These are phyloP conservation scores for Syzygium jambos DNA, from an alignment of 345 rosid genomes.

Conservation along the genomic window DNA sequence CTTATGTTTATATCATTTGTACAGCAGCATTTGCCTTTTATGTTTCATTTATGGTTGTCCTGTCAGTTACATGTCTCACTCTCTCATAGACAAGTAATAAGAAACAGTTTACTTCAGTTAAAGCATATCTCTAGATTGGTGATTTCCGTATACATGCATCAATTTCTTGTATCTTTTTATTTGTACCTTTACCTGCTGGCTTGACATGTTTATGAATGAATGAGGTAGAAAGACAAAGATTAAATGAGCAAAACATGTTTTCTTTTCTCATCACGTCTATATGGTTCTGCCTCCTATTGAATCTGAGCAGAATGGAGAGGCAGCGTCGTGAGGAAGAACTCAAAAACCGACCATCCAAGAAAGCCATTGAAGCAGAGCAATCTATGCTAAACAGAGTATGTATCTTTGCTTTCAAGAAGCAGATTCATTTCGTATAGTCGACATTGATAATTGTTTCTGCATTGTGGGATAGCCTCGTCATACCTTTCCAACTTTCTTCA, in stretches of 20 bases:
- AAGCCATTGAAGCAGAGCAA: conserved; percentile 81
- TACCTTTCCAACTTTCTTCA: conserved; percentile 14
- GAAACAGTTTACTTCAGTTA: neutral
- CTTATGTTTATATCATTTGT: neutral
- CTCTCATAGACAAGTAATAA: neutral
- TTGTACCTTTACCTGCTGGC: neutral
- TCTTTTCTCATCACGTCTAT: neutral
- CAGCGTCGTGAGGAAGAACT: conserved; percentile 97
- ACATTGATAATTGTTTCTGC: neutral
- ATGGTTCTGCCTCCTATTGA: neutral
- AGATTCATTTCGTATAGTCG: neutral
- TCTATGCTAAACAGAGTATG: conserved; percentile 67
- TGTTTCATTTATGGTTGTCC: neutral
- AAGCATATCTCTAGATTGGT: neutral
- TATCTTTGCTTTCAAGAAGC: neutral
- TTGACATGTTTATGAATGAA: neutral
- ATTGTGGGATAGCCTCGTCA: neutral
- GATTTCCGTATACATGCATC: neutral
- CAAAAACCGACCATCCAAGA: conserved; percentile 78
- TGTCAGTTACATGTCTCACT: neutral
- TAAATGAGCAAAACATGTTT: neutral
- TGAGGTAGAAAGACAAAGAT: neutral
- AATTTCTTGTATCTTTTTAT: neutral
- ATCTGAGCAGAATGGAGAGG: conserved; percentile 67
- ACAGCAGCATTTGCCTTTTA: neutral